Evolutionary conservation across 169 alveolate species (phyloP).

Genomic region (Plasmodium vinckei): DNA sequence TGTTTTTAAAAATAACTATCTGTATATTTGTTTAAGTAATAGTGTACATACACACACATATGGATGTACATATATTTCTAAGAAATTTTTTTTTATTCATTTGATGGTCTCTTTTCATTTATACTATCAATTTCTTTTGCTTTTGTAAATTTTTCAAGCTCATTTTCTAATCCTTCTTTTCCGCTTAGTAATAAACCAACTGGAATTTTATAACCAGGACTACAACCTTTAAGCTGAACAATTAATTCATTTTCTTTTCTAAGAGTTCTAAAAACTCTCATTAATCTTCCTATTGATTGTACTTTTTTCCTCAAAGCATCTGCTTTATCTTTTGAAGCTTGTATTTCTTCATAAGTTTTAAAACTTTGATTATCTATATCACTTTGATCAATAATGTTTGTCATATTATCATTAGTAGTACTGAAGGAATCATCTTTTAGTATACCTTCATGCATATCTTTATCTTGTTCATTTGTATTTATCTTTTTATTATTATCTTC

Average conservation of each 20-base stretch:
- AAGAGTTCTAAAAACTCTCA: constrained; percentile 85
- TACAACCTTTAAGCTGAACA: constrained; percentile 93
- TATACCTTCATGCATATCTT: background rate
- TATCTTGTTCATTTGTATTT: background rate
- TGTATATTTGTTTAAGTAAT: no score
- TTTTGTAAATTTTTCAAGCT: constrained; percentile 84
- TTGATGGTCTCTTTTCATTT: constrained; percentile 88
- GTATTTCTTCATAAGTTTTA: constrained; percentile 11
- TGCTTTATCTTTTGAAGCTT: constrained; percentile 82
- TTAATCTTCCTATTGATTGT: constrained; percentile 87
- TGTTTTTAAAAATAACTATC: no score
- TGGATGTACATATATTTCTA: background rate
- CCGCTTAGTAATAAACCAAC: constrained; percentile 94
- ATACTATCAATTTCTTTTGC: constrained; percentile 86
- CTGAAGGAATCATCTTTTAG: background rate
- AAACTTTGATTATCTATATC: background rate
- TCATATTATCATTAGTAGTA: background rate
- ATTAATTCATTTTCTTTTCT: constrained; percentile 93
- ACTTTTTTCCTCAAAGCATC: constrained; percentile 90
- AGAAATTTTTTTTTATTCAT: constrained; percentile 7
- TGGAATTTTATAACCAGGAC: constrained; percentile 97
- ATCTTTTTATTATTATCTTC: constrained; percentile 40
- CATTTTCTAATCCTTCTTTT: constrained; percentile 90
- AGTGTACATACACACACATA: no score
- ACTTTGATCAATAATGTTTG: no score